Percentiles rank a stretch among this genome's conserved stretches.
Evolutionary conservation across 2,329 filamentous ascomycete genomes (phyloP).

Genomic region (Geosmithia putterillii): DNA sequence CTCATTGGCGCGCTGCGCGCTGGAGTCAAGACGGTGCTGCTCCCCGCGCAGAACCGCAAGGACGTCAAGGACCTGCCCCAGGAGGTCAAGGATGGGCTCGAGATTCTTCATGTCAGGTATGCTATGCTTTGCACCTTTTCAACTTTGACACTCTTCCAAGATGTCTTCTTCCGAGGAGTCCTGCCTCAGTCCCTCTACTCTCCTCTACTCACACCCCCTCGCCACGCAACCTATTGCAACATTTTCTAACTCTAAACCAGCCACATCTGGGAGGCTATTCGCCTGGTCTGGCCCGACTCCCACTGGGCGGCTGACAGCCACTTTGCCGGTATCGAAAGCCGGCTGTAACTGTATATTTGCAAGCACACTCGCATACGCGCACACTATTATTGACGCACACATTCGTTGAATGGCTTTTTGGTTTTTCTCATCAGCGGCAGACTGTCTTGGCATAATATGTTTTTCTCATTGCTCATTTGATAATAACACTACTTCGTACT

Average conservation of each 20-base stretch:
- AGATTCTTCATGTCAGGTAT: slow-evolving; percentile 83
- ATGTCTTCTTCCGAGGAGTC: slow-evolving; percentile 1
- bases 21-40: slow-evolving; percentile 84
- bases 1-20: slow-evolving; percentile 87
- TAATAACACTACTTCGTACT: too few species aligned
- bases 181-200: not conserved
- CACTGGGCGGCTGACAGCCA: slow-evolving; percentile 67
- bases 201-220: slow-evolving; percentile 1
- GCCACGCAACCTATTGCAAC: not conserved
- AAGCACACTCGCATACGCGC: too few species aligned
- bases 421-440: not conserved
- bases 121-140: slow-evolving; percentile 13
- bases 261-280: slow-evolving; percentile 90
- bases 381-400: too few species aligned
- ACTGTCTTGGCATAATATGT: too few species aligned
- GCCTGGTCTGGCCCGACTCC: slow-evolving; percentile 80
- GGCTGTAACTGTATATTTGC: slow-evolving; percentile 43
- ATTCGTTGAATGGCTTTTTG: too few species aligned
- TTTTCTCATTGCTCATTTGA: too few species aligned
- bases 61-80: slow-evolving; percentile 82
- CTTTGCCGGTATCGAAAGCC: slow-evolving; percentile 62
- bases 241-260: slow-evolving; percentile 28
- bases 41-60: slow-evolving; percentile 82
- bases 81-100: slow-evolving; percentile 76
- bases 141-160: not conserved